Evolutionary conservation across 306 rosid species (phyloP).

Genomic region (Lagenaria siceraria): DNA sequence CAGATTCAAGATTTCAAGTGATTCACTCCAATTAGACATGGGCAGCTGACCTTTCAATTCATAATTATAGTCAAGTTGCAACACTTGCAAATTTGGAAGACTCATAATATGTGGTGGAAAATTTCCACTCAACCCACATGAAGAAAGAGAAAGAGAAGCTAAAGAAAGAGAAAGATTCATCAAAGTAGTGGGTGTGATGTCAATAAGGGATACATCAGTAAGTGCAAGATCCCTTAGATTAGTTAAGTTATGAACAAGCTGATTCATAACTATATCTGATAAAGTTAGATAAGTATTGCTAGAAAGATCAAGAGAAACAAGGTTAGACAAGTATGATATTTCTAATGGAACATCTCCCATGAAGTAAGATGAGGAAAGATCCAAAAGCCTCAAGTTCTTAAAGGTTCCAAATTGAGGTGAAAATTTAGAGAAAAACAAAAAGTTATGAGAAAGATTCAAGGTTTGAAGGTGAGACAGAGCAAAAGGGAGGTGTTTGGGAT

Average conservation of each 20-base stretch:
- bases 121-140: background rate
- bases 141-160: background rate
- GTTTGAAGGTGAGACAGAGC: conserved; percentile 1
- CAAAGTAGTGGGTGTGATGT: background rate
- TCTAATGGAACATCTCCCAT: background rate
- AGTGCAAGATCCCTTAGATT: background rate
- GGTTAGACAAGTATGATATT: background rate
- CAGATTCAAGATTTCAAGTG: background rate
- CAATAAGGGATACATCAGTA: background rate
- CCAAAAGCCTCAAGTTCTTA: background rate
- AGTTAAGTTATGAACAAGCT: background rate
- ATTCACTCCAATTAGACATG: background rate
- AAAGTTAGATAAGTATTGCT: background rate
- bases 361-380: background rate
- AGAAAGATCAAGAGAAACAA: background rate
- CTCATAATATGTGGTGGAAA: background rate
- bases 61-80: background rate
- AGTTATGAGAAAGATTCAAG: background rate
- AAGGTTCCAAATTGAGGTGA: background rate
- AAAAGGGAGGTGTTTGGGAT: background rate
- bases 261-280: background rate
- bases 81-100: background rate
- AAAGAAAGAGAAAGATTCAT: background rate
- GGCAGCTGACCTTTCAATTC: background rate
- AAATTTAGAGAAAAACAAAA: background rate